Evolutionary conservation across 2,329 filamentous ascomycete species (phyloP), one percentile per base, ranked within the genome.

Genomic region (Blumeriella jaapii): DNA sequence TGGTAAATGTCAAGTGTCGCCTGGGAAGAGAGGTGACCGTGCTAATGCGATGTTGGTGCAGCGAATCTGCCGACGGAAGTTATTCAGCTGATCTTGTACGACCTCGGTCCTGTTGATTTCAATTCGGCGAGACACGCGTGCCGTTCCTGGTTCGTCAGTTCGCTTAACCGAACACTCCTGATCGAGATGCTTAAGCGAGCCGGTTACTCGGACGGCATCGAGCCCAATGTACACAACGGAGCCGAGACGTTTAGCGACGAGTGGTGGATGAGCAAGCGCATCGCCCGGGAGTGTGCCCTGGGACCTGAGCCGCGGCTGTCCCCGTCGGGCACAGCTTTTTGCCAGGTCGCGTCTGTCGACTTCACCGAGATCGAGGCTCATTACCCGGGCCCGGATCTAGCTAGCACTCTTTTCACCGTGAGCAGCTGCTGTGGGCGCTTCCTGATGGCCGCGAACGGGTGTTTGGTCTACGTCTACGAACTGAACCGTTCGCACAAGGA

Each of bases 51-150:
- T 7, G 6, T 23, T 7, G 6, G 6, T 34, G 16, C 8, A 35
- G 33, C 41, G 11, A 20, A 34, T n/a, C 29, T 56, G 15, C 51
- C 44, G 12, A 59, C 53, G 9, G 61, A 65, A 40, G 59, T 61
- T 5, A 29, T 62, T 2, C 54, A 59, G 12, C 47, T 59, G 5
- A 54, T 64, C 8, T 61, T 58, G 39, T 28, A 24, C 9, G 40
- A 51, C 6, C 52, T 64, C 4, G 29, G 41, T 3, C 61, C 60
- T 1, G 29, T 37, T 7, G 60, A 64, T 45, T 80, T 78, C 51
- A 68, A 81, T 47, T 62, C 69, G 35, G 72, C 74, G 11, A 64
- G 75, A 12, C 67, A 71, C 42, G 67, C 67, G 12, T 81, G 74
- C 48, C 65, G 67, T 29, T 55, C 57, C 22, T 81, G 72, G 76